Percentiles rank a stretch among this genome's conserved stretches.
Evolutionary conservation across 345 rosid genomes (phyloP).

Genomic region (Jatropha curcas): DNA sequence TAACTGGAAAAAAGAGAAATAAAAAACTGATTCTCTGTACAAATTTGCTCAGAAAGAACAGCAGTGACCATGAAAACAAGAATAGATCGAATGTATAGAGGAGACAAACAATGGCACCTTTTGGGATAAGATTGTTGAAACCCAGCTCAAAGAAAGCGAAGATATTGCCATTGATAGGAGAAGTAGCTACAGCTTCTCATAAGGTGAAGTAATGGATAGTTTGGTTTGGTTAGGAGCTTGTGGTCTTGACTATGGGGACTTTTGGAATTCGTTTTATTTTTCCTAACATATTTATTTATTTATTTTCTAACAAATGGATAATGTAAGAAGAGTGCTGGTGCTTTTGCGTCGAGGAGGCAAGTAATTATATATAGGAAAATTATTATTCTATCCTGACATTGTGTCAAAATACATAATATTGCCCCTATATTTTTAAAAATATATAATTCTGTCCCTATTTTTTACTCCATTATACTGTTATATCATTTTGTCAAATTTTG

Average conservation of each 20-base stretch:
- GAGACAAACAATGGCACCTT: slow-evolving; percentile 37
- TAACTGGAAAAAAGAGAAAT: slow-evolving; percentile 29
- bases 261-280: not conserved
- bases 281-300: no score
- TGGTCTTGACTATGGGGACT: slow-evolving; percentile 3
- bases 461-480: no score
- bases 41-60: not conserved
- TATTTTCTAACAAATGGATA: not conserved
- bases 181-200: slow-evolving; percentile 17
- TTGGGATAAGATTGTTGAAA: slow-evolving; percentile 43
- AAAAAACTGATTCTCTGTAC: not conserved
- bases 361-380: no score
- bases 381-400: no score
- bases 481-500: no score
- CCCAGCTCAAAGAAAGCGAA: slow-evolving; percentile 49
- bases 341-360: no score
- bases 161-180: slow-evolving; percentile 48
- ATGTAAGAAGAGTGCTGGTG: no score
- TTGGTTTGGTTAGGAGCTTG: slow-evolving; percentile 2
- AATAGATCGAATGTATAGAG: not conserved
- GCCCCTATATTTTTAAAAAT: no score
- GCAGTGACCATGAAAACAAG: not conserved
- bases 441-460: no score
- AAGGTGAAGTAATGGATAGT: not conserved
- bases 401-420: no score